phyloP scores from a whole-genome alignment of 1,139 yeast species.

The Saccharomyces hybrid region DNA sequence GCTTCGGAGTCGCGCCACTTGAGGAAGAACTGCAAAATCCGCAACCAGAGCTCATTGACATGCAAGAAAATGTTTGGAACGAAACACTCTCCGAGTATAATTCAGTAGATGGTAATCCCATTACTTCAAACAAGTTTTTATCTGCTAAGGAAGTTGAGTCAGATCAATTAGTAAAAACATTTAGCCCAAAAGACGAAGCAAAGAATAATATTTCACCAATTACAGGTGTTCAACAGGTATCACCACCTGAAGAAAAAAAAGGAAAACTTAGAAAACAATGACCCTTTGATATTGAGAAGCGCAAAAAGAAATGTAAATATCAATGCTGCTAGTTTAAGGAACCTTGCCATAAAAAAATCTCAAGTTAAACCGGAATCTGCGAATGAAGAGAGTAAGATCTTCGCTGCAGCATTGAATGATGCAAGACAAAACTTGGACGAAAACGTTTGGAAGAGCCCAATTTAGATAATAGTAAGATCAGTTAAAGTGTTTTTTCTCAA shows the following conservation, averaged over 20 bases:
- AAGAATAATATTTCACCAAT: background rate
- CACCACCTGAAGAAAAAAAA: background rate
- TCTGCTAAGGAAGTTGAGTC: slow-evolving; percentile 1
- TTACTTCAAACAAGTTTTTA: slow-evolving; percentile 5
- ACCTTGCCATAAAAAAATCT: background rate
- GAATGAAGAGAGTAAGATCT: background rate
- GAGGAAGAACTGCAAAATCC: background rate
- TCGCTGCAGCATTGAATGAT: background rate
- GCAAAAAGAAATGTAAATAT: background rate
- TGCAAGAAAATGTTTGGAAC: background rate
- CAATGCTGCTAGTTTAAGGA: background rate
- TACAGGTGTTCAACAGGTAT: background rate
- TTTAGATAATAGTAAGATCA: background rate
- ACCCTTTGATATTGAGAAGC: background rate
- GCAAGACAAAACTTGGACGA: background rate
- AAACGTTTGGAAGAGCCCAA: background rate
- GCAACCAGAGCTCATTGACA: background rate
- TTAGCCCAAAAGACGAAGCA: background rate
- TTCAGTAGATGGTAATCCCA: slow-evolving; percentile 3
- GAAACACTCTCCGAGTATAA: background rate
- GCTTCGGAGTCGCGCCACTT: background rate
- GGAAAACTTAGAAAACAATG: background rate
- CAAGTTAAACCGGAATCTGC: background rate
- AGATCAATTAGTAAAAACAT: background rate
- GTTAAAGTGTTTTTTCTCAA: background rate